Evolutionary conservation across 1,284 basidiomycete species (phyloP).

Genomic region (Sporisorium sorghi): DNA sequence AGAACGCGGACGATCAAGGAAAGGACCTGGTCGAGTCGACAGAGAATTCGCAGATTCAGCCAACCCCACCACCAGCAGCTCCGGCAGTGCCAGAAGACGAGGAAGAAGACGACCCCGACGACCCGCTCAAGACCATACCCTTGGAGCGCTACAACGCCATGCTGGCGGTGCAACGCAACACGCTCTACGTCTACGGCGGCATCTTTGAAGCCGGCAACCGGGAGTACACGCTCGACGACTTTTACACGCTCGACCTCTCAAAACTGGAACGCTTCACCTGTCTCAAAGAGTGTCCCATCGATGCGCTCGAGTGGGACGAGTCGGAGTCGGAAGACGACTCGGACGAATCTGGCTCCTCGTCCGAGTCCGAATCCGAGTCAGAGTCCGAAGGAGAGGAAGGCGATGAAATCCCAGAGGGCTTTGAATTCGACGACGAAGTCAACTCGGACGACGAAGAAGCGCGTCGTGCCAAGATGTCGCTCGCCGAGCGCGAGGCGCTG

Average conservation of each 20-base stretch:
- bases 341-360: slow-evolving; percentile 33
- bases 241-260: slow-evolving; percentile 66
- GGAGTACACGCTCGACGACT: slow-evolving; percentile 68
- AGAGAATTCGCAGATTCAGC: slow-evolving; percentile 31
- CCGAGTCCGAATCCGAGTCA: slow-evolving; percentile 38
- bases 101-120: slow-evolving; percentile 74
- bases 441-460: slow-evolving; percentile 44
- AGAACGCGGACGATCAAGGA: slow-evolving; percentile 41
- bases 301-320: slow-evolving; percentile 66
- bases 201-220: slow-evolving; percentile 66
- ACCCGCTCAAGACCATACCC: slow-evolving; percentile 79
- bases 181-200: slow-evolving; percentile 70
- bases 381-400: slow-evolving; percentile 54
- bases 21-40: slow-evolving; percentile 32
- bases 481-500: slow-evolving; percentile 72
- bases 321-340: slow-evolving; percentile 58
- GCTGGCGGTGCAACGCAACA: slow-evolving; percentile 86
- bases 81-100: slow-evolving; percentile 64
- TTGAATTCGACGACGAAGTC: slow-evolving; percentile 44
- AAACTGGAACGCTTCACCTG: slow-evolving; percentile 66
- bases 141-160: slow-evolving; percentile 89
- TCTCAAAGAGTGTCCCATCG: slow-evolving; percentile 66
- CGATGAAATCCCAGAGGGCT: slow-evolving; percentile 56
- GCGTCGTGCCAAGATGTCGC: slow-evolving; percentile 32
- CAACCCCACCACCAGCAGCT: slow-evolving; percentile 15